Percentiles rank a stretch among this genome's conserved stretches.
phyloP scores from a whole-genome alignment of 2,329 filamentous ascomycete genomes.

The Pyrenophora teres region DNA sequence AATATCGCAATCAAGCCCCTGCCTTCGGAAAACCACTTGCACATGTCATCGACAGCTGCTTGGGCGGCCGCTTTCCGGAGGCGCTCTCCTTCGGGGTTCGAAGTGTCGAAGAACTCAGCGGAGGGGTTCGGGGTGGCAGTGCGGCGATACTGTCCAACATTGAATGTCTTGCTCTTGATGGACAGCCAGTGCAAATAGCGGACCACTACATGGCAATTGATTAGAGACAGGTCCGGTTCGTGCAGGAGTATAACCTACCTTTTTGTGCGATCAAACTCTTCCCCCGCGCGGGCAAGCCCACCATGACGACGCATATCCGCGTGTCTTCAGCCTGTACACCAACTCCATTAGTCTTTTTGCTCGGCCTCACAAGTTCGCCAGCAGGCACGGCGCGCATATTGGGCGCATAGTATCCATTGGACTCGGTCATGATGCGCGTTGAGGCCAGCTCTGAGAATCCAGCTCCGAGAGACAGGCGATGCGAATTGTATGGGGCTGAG shows the following conservation, averaged over 20 bases:
- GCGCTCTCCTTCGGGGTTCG: constrained; percentile 87
- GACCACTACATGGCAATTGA: constrained; percentile 39
- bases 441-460: constrained; percentile 37
- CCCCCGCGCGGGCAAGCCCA: constrained; percentile 90
- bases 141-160: constrained; percentile 94
- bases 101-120: constrained; percentile 93
- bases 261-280: constrained; percentile 98
- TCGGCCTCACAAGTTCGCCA: constrained; percentile 52
- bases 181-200: constrained; percentile 97
- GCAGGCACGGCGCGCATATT: constrained; percentile 48
- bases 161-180: constrained; percentile 92
- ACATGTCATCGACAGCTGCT: constrained; percentile 90
- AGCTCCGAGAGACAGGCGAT: constrained; percentile 31
- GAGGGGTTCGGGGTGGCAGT: constrained; percentile 86
- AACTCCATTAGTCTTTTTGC: constrained; percentile 61
- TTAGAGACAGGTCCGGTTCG: constrained; percentile 13
- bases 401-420: constrained; percentile 47
- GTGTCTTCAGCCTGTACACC: constrained; percentile 92
- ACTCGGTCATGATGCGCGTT: constrained; percentile 34
- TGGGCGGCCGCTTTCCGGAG: constrained; percentile 86
- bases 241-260: constrained; percentile 61
- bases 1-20: constrained; percentile 88
- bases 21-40: constrained; percentile 80
- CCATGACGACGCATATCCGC: constrained; percentile 98
- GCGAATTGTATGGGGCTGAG: constrained; percentile 17